These are phyloP conservation scores for Elsinoe batatas DNA, from an alignment of 2,329 filamentous ascomycete species.

Conservation along the genomic window DNA sequence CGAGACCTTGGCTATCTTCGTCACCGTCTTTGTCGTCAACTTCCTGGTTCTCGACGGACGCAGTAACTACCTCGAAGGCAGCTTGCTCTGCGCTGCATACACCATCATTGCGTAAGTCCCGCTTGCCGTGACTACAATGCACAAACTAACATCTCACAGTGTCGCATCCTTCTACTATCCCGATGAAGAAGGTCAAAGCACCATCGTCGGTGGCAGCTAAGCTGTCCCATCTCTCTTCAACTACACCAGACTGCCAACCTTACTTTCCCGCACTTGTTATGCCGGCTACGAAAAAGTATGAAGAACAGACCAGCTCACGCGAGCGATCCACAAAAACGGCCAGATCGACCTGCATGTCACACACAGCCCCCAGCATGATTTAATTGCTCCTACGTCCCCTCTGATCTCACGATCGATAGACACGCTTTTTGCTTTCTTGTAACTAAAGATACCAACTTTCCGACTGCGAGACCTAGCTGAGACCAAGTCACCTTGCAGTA, in stretches of 20 bases:
- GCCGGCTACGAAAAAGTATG: constrained; percentile 3
- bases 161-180: constrained; percentile 43
- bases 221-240: background rate
- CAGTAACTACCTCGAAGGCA: constrained; percentile 73
- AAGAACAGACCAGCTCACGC: constrained; percentile 6
- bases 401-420: background rate
- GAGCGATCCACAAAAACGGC: background rate
- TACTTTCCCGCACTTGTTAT: background rate
- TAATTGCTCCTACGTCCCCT: background rate
- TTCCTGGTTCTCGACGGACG: constrained; percentile 76
- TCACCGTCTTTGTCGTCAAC: constrained; percentile 74
- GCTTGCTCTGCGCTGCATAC: constrained; percentile 66
- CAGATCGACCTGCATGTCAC: constrained; percentile 10
- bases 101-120: constrained; percentile 57
- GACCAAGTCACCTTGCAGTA: background rate
- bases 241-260: background rate
- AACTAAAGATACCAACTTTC: constrained; percentile 11
- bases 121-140: background rate
- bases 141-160: constrained; percentile 14
- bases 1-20: constrained; percentile 63
- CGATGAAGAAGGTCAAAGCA: constrained; percentile 31
- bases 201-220: constrained; percentile 30
- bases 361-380: background rate
- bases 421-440: background rate
- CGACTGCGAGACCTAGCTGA: constrained; percentile 9